Conservation (phyloP, 2,329 filamentous ascomycete genomes). For the Endothia cerciana region DNA sequence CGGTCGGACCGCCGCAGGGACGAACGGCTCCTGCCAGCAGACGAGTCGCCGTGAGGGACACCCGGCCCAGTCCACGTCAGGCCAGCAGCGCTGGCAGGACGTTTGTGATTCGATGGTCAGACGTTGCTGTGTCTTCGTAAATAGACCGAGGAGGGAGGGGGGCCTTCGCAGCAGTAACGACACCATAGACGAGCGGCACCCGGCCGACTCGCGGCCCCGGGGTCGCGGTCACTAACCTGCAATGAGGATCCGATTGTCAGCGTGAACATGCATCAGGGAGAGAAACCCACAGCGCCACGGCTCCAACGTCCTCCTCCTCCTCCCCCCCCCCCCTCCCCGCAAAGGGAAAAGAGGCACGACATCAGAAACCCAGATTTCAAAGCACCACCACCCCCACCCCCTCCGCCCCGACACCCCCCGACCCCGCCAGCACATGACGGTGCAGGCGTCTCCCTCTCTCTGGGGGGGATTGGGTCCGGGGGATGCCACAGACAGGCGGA, state of each 20-base stretch:
- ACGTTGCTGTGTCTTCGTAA: neutral
- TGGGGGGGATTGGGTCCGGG: conserved; percentile 25
- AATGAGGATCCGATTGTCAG: neutral
- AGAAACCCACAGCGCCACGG: neutral
- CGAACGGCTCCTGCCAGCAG: neutral
- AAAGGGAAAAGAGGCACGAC: conserved; percentile 9
- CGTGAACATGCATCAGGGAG: neutral
- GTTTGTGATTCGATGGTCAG: neutral
- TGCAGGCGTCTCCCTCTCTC: conserved; percentile 36
- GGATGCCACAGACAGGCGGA: conserved; percentile 25
- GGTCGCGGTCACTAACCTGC: neutral
- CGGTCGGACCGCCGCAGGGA: neutral
- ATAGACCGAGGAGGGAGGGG: neutral
- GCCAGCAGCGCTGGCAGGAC: neutral
- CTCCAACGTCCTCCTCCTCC: conserved; percentile 5
- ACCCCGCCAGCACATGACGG: conserved; percentile 42
- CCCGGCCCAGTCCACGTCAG: neutral
- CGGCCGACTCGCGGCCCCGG: neutral
- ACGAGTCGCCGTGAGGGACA: neutral
- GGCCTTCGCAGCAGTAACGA: neutral
- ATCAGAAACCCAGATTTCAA: conserved; percentile 46
- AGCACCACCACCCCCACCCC: conserved; percentile 44
- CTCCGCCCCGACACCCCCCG: conserved; percentile 32
- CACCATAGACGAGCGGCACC: neutral
- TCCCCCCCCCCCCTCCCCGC: neutral